phyloP scores from a whole-genome alignment of 257 asterid species.

The Fraxinus excelsior region DNA sequence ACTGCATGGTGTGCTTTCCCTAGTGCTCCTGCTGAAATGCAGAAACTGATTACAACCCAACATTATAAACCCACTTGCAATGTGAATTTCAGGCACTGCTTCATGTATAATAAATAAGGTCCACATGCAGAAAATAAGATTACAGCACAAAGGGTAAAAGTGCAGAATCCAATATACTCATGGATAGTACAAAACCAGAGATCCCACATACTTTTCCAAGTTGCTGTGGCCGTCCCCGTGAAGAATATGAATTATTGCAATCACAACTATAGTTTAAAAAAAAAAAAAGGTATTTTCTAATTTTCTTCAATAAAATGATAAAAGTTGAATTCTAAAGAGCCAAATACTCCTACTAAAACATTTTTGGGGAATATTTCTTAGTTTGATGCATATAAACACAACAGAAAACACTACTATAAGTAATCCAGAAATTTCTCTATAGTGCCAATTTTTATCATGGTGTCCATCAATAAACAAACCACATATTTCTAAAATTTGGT shows the following conservation, averaged over 20 bases:
- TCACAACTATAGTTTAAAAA: not conserved
- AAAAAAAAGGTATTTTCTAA: not conserved
- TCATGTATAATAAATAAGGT: not conserved
- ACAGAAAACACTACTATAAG: not conserved
- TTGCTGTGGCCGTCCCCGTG: not conserved
- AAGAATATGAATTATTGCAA: not conserved
- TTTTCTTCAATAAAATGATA: not conserved
- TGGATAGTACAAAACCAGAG: not conserved
- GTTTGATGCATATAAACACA: not conserved
- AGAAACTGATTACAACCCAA: not conserved
- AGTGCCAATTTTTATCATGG: not conserved
- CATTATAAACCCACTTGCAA: not conserved
- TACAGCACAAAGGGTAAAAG: not conserved
- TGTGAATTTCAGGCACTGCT: not conserved
- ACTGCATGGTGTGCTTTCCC: constrained; percentile 72
- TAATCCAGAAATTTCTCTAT: not conserved
- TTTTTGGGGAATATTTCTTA: not conserved
- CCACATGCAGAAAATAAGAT: constrained; percentile 4
- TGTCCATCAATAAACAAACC: not conserved
- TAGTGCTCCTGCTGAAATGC: constrained; percentile 47
- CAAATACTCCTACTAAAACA: not conserved
- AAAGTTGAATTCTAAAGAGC: not conserved
- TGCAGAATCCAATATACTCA: not conserved
- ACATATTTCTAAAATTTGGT: not conserved
- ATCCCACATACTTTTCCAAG: constrained; percentile 1